phyloP scores from a whole-genome alignment of 305 asterid genomes.

The Ajuga reptans region DNA sequence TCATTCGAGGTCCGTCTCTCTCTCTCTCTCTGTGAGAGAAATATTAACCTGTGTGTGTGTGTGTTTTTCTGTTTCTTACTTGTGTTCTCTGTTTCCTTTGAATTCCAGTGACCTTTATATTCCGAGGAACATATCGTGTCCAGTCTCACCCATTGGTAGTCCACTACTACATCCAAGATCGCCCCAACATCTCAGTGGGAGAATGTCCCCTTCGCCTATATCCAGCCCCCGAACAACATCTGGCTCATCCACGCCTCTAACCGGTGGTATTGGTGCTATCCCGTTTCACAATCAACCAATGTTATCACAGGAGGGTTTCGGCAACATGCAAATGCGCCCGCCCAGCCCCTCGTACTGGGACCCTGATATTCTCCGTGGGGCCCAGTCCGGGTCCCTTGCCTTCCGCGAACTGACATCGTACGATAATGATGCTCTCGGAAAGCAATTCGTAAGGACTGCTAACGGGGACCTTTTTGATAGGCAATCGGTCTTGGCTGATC shows the following conservation, averaged over 20 bases:
- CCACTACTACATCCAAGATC: slow-evolving; percentile 76
- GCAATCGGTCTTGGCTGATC: slow-evolving; percentile 66
- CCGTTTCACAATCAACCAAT: slow-evolving; percentile 53
- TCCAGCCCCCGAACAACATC: slow-evolving; percentile 71
- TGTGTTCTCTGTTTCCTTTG: slow-evolving; percentile 16
- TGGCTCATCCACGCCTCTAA: slow-evolving; percentile 80
- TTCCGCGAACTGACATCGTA: slow-evolving; percentile 46
- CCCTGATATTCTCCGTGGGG: slow-evolving; percentile 56
- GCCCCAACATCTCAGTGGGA: slow-evolving; percentile 66
- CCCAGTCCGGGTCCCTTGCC: slow-evolving; percentile 43
- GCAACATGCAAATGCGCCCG: slow-evolving; percentile 34
- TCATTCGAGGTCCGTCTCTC: slow-evolving; percentile 55
- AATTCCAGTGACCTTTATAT: slow-evolving; percentile 52
- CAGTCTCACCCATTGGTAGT: slow-evolving; percentile 79
- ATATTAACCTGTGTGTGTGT: neutral
- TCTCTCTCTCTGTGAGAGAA: slow-evolving; percentile 5
- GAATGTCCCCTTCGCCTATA: slow-evolving; percentile 82
- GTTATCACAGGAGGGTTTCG: slow-evolving; percentile 46
- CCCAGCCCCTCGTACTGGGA: slow-evolving; percentile 56
- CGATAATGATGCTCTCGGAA: slow-evolving; percentile 46
- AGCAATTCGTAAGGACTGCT: slow-evolving; percentile 42
- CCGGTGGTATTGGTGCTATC: slow-evolving; percentile 58
- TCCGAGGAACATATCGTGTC: slow-evolving; percentile 72
- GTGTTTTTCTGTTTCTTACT: neutral
- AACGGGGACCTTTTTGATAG: slow-evolving; percentile 47